Conservation (phyloP, 2,329 filamentous ascomycete genomes). For the Cladorrhinum sp. region DNA sequence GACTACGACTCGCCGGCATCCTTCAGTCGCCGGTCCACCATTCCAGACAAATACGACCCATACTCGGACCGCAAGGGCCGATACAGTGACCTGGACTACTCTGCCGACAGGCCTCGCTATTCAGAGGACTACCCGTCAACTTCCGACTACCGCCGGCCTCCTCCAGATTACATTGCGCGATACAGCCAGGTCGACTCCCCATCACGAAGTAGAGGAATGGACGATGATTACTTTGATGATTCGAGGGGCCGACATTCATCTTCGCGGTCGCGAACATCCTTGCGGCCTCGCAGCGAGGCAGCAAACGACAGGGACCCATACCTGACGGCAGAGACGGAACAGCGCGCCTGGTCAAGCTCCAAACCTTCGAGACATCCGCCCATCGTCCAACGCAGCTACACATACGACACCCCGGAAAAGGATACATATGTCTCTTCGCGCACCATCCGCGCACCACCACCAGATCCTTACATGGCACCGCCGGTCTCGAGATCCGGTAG, state of each 20-base stretch:
- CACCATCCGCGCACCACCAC: constrained; percentile 32
- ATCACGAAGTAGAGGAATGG: constrained; percentile 31
- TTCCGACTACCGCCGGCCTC: constrained; percentile 35
- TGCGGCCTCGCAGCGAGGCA: constrained; percentile 43
- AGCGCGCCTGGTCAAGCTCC: constrained; percentile 40
- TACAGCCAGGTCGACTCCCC: constrained; percentile 34
- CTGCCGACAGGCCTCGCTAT: constrained; percentile 39
- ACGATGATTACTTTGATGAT: constrained; percentile 39
- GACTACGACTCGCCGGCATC: constrained; percentile 38
- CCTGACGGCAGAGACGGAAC: constrained; percentile 41
- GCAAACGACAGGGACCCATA: constrained; percentile 36
- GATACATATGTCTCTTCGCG: constrained; percentile 46
- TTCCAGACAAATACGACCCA: constrained; percentile 35
- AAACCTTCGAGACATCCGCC: constrained; percentile 31
- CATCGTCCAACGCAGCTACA: constrained; percentile 32
- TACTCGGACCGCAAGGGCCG: constrained; percentile 34
- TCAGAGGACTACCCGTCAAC: constrained; percentile 33
- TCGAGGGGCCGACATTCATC: constrained; percentile 40
- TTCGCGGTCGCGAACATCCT: constrained; percentile 35
- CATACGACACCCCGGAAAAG: constrained; percentile 35
- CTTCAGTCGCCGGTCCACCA: constrained; percentile 46
- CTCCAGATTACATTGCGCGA: constrained; percentile 36
- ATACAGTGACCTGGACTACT: constrained; percentile 38
- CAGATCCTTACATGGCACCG: constrained; percentile 28
- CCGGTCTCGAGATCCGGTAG: constrained; percentile 32